phyloP scores from a whole-genome alignment of 192 early-diverging fungal genomes.

The Podila epicladia region DNA sequence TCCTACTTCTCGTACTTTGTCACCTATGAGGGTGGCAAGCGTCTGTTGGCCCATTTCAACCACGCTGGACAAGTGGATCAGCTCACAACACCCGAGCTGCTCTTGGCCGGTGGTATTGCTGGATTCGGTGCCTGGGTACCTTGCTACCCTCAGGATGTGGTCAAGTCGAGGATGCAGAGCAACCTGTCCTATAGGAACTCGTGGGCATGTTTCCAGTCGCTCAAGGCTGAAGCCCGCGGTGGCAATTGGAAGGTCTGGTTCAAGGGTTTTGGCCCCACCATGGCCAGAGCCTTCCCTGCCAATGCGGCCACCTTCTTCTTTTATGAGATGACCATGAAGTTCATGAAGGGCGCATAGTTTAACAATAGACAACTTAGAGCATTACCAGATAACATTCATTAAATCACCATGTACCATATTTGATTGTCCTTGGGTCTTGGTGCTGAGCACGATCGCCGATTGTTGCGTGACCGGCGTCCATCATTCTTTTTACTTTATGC shows the following conservation, averaged over 20 bases:
- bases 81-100: slow-evolving; percentile 78
- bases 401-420: too few relatives aligned
- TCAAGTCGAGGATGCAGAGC: slow-evolving; percentile 84
- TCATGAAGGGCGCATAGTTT: slow-evolving; percentile 49
- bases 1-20: slow-evolving; percentile 94
- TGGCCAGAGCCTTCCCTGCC: slow-evolving; percentile 84
- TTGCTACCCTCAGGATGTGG: slow-evolving; percentile 83
- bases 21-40: slow-evolving; percentile 88
- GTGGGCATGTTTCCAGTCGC: slow-evolving; percentile 39
- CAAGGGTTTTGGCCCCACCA: slow-evolving; percentile 84
- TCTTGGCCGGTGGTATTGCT: slow-evolving; percentile 94
- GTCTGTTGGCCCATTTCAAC: slow-evolving; percentile 64
- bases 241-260: slow-evolving; percentile 71
- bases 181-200: slow-evolving; percentile 58
- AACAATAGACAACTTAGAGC: neutral
- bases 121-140: slow-evolving; percentile 94
- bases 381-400: too few relatives aligned
- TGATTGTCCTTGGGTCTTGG: too few relatives aligned
- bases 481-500: neutral
- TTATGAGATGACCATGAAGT: slow-evolving; percentile 71
- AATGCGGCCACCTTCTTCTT: slow-evolving; percentile 88
- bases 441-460: too few relatives aligned
- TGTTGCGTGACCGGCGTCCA: too few relatives aligned
- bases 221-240: slow-evolving; percentile 66
- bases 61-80: slow-evolving; percentile 67